phyloP scores from a whole-genome alignment of 768 basidiomycete species.

The Neoboletus brunneissimus region DNA sequence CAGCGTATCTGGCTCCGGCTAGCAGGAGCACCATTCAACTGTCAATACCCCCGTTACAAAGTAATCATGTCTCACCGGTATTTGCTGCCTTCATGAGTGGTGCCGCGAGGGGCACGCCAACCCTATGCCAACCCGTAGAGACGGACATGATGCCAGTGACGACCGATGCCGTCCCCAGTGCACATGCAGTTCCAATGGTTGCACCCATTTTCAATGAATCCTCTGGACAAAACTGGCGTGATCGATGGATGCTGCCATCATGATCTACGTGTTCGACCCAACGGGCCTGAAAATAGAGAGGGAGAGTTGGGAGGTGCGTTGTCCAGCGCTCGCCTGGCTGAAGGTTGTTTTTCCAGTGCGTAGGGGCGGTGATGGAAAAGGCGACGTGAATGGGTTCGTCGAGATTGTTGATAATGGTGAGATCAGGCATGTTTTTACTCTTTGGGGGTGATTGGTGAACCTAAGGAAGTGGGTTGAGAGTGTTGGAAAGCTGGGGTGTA shows the following conservation, averaged over 20 bases:
- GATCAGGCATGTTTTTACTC: conserved; percentile 12
- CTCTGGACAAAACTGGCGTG: conserved; percentile 10
- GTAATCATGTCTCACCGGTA: conserved; percentile 3
- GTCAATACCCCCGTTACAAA: neutral
- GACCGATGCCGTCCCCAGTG: conserved; percentile 19
- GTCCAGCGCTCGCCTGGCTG: conserved; percentile 20
- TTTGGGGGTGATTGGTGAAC: no score
- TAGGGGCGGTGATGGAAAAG: conserved; percentile 15
- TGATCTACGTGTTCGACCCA: conserved; percentile 13
- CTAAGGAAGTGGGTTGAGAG: neutral
- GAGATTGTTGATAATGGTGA: conserved; percentile 20
- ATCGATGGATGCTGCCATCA: conserved; percentile 8
- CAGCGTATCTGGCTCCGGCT: conserved; percentile 12
- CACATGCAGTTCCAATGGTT: conserved; percentile 15
- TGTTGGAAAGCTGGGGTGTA: no score
- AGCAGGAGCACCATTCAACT: no score
- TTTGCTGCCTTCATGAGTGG: conserved; percentile 13
- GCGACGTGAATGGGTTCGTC: conserved; percentile 20
- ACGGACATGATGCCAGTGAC: conserved; percentile 3
- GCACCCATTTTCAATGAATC: conserved; percentile 22
- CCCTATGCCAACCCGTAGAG: neutral
- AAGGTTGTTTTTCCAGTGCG: conserved; percentile 18
- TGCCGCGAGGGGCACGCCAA: neutral
- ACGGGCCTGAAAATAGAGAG: conserved; percentile 11
- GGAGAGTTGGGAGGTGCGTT: conserved; percentile 5